Base-by-base conservation (phyloP, 2,329 filamentous ascomycete genomes). In the Fusarium aywerte region DNA sequence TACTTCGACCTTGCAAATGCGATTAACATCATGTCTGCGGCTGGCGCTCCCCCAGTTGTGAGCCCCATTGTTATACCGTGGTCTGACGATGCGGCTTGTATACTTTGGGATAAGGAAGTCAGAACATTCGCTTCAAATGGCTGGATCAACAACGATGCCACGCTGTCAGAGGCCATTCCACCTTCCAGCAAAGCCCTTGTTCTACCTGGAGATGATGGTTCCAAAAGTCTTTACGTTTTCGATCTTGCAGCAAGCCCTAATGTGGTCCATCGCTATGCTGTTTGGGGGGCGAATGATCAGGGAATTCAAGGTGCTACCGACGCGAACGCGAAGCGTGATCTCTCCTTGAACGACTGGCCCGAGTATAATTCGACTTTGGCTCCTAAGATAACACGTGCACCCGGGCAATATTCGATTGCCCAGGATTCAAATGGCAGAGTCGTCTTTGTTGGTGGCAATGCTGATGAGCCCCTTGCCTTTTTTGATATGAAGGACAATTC, bases 151-250 rank as follows among this genome's bases (percentile, higher is more conserved):
- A 53, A 16, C 7, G 87, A 88, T 8, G 85, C 88, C 4, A 85
- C 85, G 5, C 80, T 97, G 23, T 82, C 85, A 0, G 77, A 83
- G 15, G 87, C 88, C 2, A 77, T 84, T 16, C 87, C 84, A 4
- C 80, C 84, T 3, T 82, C 76, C 2, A 76, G 89, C 45, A 87
- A 90, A 73, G 87, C 87, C 25, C 83, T 88, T 1, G 73, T 97
- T 5, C 79, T 96, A n/a, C 81, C 82, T 13, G 91, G 90, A 21
- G 85, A 88, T 39, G 92, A 97, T 76, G 89, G 86, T 27, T 94
- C 91, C 77, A 94, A 92, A 75, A 87, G 90, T 36, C 81, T 98
- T 18, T 88, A 93, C 70, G 88, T 89, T 12, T 97, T 96, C 71
- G 89, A 97, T 74, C 85, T 93, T 79, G 85, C 85, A 15, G 82